Conservation (phyloP, 2,329 filamentous ascomycete genomes). For the Cladorrhinum sp. region DNA sequence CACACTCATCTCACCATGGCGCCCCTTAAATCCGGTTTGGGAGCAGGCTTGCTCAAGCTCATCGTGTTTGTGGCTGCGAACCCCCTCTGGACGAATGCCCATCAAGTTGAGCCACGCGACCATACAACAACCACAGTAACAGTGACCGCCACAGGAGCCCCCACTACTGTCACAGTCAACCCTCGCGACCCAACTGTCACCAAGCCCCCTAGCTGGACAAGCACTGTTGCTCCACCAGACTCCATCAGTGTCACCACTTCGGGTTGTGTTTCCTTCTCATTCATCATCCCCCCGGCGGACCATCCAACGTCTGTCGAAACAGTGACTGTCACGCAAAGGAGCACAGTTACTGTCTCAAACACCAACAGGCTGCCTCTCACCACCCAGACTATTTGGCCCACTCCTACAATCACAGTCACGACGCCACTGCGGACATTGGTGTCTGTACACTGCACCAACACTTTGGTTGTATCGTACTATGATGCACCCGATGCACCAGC, state of each 20-base stretch:
- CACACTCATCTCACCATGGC: background rate
- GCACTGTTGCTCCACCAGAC: constrained; percentile 7
- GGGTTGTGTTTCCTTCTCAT: constrained; percentile 12
- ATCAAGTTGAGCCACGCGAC: constrained; percentile 1
- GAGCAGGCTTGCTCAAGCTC: constrained; percentile 6
- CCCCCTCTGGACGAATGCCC: background rate
- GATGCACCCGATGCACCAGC: background rate
- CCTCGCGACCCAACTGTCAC: constrained; percentile 17
- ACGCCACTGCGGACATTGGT: background rate
- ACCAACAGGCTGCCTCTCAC: background rate
- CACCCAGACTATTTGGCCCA: constrained; percentile 4
- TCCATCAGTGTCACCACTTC: constrained; percentile 14
- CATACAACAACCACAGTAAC: constrained; percentile 8
- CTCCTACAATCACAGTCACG: constrained; percentile 10
- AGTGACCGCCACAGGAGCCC: background rate
- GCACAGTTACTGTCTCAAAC: constrained; percentile 11
- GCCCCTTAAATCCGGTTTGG: background rate
- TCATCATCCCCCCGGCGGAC: background rate
- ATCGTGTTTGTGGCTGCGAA: background rate
- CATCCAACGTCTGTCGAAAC: background rate
- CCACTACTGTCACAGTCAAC: constrained; percentile 16
- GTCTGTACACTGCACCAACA: constrained; percentile 17
- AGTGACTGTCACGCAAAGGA: background rate
- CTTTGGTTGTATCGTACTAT: constrained; percentile 12
- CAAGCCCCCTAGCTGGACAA: constrained; percentile 8